phyloP scores from a whole-genome alignment of 2,329 filamentous ascomycete genomes.

The Spiromastix sp. region DNA sequence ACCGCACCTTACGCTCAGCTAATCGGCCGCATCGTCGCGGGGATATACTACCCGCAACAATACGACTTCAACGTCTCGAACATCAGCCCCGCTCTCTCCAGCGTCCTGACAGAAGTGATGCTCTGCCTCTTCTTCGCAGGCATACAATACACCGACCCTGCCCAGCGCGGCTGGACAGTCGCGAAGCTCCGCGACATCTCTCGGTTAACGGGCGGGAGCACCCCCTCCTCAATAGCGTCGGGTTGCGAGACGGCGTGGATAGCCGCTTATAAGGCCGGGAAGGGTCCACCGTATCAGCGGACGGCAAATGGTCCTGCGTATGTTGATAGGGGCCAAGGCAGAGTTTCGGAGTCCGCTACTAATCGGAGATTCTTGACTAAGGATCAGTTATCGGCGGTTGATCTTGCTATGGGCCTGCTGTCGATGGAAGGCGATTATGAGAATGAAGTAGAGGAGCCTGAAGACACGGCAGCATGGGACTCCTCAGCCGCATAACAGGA shows the following conservation, averaged over 20 bases:
- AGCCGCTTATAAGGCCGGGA: slow-evolving; percentile 59
- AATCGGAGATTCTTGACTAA: slow-evolving; percentile 47
- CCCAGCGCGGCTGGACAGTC: slow-evolving; percentile 70
- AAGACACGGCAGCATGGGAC: too few relatives aligned
- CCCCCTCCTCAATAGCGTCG: slow-evolving; percentile 66
- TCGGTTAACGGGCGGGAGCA: slow-evolving; percentile 77
- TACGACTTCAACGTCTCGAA: slow-evolving; percentile 27
- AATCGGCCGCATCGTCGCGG: slow-evolving; percentile 71
- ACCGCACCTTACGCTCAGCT: slow-evolving; percentile 62
- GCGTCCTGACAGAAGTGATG: slow-evolving; percentile 69
- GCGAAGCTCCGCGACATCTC: slow-evolving; percentile 64
- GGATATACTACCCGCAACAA: slow-evolving; percentile 42
- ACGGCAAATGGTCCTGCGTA: slow-evolving; percentile 16
- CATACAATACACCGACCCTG: slow-evolving; percentile 62
- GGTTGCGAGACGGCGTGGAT: slow-evolving; percentile 81
- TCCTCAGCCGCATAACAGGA: too few relatives aligned
- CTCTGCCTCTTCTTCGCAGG: slow-evolving; percentile 81
- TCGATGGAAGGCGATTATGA: slow-evolving; percentile 60
- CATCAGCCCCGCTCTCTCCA: slow-evolving; percentile 67
- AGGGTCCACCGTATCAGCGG: slow-evolving; percentile 63
- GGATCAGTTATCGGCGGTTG: slow-evolving; percentile 52
- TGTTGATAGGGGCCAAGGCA: slow-evolving; percentile 13
- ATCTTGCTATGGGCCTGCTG: slow-evolving; percentile 69
- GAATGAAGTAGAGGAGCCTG: neutral
- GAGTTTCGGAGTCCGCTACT: slow-evolving; percentile 17